These are phyloP conservation scores for Saprolegnia diclina DNA, from an alignment of 352 stramenopile genomes.

Conservation along the genomic window DNA sequence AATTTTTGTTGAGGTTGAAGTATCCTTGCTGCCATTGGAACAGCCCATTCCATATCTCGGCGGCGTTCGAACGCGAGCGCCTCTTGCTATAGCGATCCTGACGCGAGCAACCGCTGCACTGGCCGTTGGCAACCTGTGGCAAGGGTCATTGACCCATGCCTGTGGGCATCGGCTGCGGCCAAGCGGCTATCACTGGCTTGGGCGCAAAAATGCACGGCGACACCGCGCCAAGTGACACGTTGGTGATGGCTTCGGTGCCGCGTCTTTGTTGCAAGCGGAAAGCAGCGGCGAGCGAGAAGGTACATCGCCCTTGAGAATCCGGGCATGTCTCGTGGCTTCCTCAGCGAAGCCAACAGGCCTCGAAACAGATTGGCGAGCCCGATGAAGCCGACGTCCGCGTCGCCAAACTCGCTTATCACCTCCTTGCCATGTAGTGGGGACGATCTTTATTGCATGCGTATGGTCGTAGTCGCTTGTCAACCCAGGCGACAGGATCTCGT, in stretches of 20 bases:
- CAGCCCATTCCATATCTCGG: background rate
- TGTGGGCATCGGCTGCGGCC: background rate
- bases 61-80: too few species aligned
- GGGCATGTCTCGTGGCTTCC: constrained; percentile 10
- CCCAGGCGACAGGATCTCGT: too few species aligned
- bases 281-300: background rate
- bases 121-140: background rate
- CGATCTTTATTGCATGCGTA: too few species aligned
- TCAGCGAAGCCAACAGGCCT: too few species aligned
- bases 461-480: too few species aligned
- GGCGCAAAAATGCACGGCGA: background rate
- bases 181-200: too few species aligned
- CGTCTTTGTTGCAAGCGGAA: background rate
- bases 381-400: too few species aligned
- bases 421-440: too few species aligned
- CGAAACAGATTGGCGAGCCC: too few species aligned
- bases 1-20: background rate
- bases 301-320: background rate
- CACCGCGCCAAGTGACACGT: background rate
- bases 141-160: background rate
- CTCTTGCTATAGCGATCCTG: too few species aligned
- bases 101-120: background rate
- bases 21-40: background rate
- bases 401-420: too few species aligned
- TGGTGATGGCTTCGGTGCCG: background rate